Evolutionary conservation across 2,329 filamentous ascomycete genomes (phyloP), one percentile per base, ranked within the genome.

Genomic region (Colletotrichum theobromicola): DNA sequence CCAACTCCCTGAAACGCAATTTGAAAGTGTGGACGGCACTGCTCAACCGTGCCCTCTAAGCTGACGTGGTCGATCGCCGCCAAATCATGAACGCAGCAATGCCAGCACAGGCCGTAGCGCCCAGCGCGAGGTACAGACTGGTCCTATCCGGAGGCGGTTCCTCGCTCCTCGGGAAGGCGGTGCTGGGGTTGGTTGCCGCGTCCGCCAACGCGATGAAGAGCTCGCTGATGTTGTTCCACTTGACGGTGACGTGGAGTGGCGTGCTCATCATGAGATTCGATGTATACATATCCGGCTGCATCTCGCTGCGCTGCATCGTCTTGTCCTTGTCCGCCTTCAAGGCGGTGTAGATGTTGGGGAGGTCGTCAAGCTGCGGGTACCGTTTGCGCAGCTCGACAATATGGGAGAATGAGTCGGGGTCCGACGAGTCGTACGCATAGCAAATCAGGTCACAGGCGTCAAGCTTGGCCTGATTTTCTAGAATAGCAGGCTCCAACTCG

Each of bases 321-420:
- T 98, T 98, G 83, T 99, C 97, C 78, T 94, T 92, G 83, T 99
- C 97, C 4, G 97, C 97, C 84, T 99, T 99, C 74, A 98, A 88
- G 0, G 96, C 97, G 2, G 95, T 95, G 82, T 98, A 99, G 9
- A 99, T 93, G 10, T 95, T 93, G 0, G 97, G 97, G 32, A 99
- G 87, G n/a, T 95, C 93, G 81, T 98, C 94, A 4, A 99, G 90
- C 70, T 97, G 93, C 0, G 95, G 92, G 78, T 96, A 94, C 79
- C 93, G 94, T 70, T 91, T 90, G 57, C 96, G 93, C 63, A 98
- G 88, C 21, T 94, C 90, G 46, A 96, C 94, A 67, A 99, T 95
- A 81, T 98, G 96, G 2, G 94, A 92, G 83, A 99, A 99, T 5
- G 95, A 98, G 83, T 98, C 96, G 0, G 97, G 96, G 76, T 99